Percentiles rank a stretch among this genome's conserved stretches.
phyloP scores from a whole-genome alignment of 2,329 filamentous ascomycete species.

The Fusarium sp. region DNA sequence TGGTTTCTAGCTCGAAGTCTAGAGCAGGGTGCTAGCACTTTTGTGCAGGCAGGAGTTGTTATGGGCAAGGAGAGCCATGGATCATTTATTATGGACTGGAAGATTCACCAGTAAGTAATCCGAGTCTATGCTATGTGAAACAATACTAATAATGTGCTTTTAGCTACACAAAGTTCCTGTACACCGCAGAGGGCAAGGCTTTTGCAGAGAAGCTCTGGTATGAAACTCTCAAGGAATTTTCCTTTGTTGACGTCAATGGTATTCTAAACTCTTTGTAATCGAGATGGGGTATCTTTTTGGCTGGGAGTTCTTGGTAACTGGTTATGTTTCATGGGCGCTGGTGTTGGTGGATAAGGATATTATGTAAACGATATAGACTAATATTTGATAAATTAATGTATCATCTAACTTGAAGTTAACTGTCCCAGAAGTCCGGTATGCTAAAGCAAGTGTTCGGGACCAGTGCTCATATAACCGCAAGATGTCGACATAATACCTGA shows the following conservation, averaged over 20 bases:
- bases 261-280: conserved; percentile 30
- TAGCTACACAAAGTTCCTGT: conserved; percentile 52
- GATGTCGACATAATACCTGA: no score
- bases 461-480: no score
- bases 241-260: conserved; percentile 48
- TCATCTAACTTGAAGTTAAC: not conserved
- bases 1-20: conserved; percentile 26
- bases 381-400: not conserved
- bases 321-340: no score
- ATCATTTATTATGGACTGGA: conserved; percentile 44
- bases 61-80: conserved; percentile 43
- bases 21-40: conserved; percentile 36
- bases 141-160: conserved; percentile 10
- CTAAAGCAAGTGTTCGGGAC: not conserved
- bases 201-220: conserved; percentile 56
- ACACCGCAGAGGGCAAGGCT: conserved; percentile 52
- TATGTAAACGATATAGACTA: not conserved
- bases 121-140: not conserved
- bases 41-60: conserved; percentile 42
- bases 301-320: no score
- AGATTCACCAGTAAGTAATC: conserved; percentile 41
- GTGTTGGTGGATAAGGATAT: no score
- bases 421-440: not conserved
- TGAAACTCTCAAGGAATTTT: conserved; percentile 54
- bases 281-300: not conserved